A percentile compares a stretch with the other conserved stretches of the same genome.
Conservation (phyloP, 2,329 filamentous ascomycete genomes). For the Stagonosporopsis tanaceti region DNA sequence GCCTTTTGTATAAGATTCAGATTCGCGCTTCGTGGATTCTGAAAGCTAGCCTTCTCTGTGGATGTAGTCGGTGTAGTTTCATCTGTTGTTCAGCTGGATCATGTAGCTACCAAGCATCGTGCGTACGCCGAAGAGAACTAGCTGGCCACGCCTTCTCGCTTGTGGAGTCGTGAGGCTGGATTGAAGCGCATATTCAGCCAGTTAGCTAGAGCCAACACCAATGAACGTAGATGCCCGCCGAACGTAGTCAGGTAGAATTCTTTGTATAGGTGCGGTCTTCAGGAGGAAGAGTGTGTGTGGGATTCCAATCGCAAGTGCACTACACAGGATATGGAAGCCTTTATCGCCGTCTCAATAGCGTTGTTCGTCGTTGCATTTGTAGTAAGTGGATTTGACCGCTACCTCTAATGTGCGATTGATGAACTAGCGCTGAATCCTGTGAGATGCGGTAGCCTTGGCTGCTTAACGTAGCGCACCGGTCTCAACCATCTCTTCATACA, state of each 20-base stretch:
- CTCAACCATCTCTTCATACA: constrained; percentile 5
- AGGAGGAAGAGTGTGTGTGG: background rate
- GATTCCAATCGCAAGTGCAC: background rate
- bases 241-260: background rate
- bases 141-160: background rate
- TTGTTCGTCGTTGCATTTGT: no score
- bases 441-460: background rate
- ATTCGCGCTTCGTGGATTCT: background rate
- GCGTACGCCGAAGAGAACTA: background rate
- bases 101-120: background rate
- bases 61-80: background rate
- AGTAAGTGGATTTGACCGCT: no score
- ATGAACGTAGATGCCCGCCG: no score
- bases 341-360: no score
- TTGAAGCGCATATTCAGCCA: background rate
- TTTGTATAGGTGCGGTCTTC: background rate
- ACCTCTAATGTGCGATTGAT: background rate
- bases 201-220: background rate
- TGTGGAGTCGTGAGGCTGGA: background rate
- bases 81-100: background rate
- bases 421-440: background rate
- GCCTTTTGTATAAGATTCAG: background rate
- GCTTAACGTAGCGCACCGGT: background rate
- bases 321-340: no score
- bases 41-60: background rate